A percentile compares a stretch with the other conserved stretches of the same genome.
Conservation (phyloP, 2,329 filamentous ascomycete genomes). For the Coniella lustricola region DNA sequence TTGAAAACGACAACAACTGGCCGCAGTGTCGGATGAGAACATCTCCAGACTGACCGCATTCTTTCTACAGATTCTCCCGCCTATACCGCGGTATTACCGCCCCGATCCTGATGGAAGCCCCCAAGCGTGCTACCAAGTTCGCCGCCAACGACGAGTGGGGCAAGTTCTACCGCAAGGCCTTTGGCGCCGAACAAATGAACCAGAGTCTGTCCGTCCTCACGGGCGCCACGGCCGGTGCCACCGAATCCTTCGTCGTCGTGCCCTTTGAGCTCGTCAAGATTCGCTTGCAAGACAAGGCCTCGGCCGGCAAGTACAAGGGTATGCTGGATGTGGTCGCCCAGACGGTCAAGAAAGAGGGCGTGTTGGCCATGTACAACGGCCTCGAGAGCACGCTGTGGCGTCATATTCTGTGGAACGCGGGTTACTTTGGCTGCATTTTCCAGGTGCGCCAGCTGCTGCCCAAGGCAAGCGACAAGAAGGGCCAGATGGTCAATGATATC, state of each 20-base stretch:
- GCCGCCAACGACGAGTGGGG: slow-evolving; percentile 99
- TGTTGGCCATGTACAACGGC: slow-evolving; percentile 89
- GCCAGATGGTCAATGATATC: slow-evolving; percentile 80
- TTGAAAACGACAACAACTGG: background rate
- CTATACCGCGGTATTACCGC: slow-evolving; percentile 94
- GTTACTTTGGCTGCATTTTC: slow-evolving; percentile 98
- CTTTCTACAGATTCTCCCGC: slow-evolving; percentile 62
- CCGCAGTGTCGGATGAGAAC: background rate
- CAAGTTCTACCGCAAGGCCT: slow-evolving; percentile 81
- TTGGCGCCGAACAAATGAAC: slow-evolving; percentile 80
- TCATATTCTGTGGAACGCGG: slow-evolving; percentile 75
- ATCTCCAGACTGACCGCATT: slow-evolving; percentile 6
- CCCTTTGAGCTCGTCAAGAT: slow-evolving; percentile 99
- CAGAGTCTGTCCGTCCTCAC: slow-evolving; percentile 89
- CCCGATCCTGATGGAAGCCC: slow-evolving; percentile 86
- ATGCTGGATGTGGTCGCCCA: slow-evolving; percentile 74
- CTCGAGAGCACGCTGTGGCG: slow-evolving; percentile 96
- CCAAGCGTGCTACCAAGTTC: slow-evolving; percentile 95
- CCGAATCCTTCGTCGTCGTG: slow-evolving; percentile 93
- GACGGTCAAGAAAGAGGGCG: slow-evolving; percentile 77
- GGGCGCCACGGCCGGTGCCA: slow-evolving; percentile 89
- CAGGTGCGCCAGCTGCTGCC: slow-evolving; percentile 85
- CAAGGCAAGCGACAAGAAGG: slow-evolving; percentile 68
- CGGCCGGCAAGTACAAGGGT: slow-evolving; percentile 79
- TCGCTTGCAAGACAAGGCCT: slow-evolving; percentile 89